A percentile compares a stretch with the other conserved stretches of the same genome.
Evolutionary conservation across 2,329 filamentous ascomycete genomes (phyloP).

Genomic region (Sclerotinia nivalis): DNA sequence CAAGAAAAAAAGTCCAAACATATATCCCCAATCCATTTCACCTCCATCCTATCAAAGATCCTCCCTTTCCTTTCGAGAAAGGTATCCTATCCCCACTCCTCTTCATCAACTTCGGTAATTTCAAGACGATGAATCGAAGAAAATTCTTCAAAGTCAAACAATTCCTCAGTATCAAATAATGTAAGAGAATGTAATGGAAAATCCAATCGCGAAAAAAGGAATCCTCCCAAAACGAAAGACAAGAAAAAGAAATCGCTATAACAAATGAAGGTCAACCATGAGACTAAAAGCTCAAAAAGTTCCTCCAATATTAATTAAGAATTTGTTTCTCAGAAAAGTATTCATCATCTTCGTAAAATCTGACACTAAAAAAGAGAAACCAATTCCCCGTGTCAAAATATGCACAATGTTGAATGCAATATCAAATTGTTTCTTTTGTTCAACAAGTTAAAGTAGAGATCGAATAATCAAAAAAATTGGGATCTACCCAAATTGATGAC

Average conservation of each 20-base stretch:
- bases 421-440: conserved; percentile 40
- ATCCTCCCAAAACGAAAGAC: background rate
- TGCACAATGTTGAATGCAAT: conserved; percentile 44
- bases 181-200: background rate
- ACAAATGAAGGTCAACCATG: conserved; percentile 13
- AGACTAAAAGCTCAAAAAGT: conserved; percentile 2
- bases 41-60: background rate
- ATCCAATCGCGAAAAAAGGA: background rate
- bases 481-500: conserved; percentile 39
- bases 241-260: conserved; percentile 4
- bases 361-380: conserved; percentile 30
- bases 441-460: conserved; percentile 35
- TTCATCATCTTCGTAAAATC: conserved; percentile 39
- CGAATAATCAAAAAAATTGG: conserved; percentile 36
- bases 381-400: conserved; percentile 31
- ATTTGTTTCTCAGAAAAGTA: conserved; percentile 22
- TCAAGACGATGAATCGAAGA: background rate
- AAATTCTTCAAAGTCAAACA: background rate
- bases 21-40: conserved; percentile 10
- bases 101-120: background rate
- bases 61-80: background rate
- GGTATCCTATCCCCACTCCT: background rate
- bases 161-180: background rate
- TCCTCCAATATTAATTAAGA: conserved; percentile 23
- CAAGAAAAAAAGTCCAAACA: conserved; percentile 8